These are phyloP conservation scores for Lodderomyces margitis DNA, from an alignment of 1,139 yeast species.

Conservation along the genomic window DNA sequence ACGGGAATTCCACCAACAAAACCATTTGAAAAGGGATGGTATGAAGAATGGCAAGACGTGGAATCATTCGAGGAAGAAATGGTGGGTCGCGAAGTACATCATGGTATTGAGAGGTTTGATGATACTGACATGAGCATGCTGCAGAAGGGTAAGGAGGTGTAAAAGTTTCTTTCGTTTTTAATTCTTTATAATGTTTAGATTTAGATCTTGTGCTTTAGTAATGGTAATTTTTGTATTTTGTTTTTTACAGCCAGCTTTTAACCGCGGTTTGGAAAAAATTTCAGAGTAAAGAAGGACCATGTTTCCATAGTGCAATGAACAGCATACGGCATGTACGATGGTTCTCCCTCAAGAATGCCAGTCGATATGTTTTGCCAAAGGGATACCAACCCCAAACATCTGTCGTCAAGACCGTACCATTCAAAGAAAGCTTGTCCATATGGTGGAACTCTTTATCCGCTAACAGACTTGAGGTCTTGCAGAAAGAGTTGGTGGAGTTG, in stretches of 20 bases:
- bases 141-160: neutral
- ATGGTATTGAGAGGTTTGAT: constrained; percentile 18
- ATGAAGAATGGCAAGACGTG: constrained; percentile 58
- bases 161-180: neutral
- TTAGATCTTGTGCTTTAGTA: neutral
- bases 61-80: constrained; percentile 58
- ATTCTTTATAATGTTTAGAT: neutral
- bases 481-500: constrained; percentile 34
- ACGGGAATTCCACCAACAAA: constrained; percentile 52
- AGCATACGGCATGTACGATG: constrained; percentile 4
- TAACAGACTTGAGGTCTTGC: constrained; percentile 28
- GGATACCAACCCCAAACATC: constrained; percentile 17
- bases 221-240: neutral
- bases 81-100: constrained; percentile 31
- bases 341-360: constrained; percentile 10
- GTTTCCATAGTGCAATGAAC: neutral
- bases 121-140: constrained; percentile 3
- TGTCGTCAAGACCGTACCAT: constrained; percentile 17
- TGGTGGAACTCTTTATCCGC: constrained; percentile 35
- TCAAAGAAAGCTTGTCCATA: constrained; percentile 17
- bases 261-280: neutral
- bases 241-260: neutral
- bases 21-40: constrained; percentile 60
- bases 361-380: constrained; percentile 15
- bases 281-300: neutral